Evolutionary conservation across 2,329 filamentous ascomycete species (phyloP).

Genomic region (Cucurbitaria berberidis): DNA sequence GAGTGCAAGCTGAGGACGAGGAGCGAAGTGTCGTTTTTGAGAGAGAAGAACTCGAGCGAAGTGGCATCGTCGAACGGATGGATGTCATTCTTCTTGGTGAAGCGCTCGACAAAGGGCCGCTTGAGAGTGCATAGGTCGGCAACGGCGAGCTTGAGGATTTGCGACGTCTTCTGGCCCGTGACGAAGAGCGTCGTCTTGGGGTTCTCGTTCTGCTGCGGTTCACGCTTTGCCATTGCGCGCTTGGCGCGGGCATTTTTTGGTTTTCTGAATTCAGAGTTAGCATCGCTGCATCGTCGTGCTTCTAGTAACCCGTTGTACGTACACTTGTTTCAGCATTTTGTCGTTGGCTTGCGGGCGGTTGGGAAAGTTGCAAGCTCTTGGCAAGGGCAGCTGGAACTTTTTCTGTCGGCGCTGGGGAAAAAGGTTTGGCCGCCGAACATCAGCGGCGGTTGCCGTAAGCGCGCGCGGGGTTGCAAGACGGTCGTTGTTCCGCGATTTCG

Average conservation of each 20-base stretch:
- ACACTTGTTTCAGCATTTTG: slow-evolving; percentile 44
- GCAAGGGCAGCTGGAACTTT: slow-evolving; percentile 10
- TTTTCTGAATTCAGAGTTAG: slow-evolving; percentile 55
- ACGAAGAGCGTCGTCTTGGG: slow-evolving; percentile 90
- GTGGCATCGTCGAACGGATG: slow-evolving; percentile 91
- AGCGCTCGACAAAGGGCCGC: slow-evolving; percentile 83
- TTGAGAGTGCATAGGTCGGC: slow-evolving; percentile 86
- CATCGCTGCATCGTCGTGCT: not conserved
- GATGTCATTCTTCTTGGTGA: slow-evolving; percentile 95
- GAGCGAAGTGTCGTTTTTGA: slow-evolving; percentile 92
- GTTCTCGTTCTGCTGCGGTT: slow-evolving; percentile 87
- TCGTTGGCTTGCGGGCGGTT: slow-evolving; percentile 12
- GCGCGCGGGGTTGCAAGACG: slow-evolving; percentile 5
- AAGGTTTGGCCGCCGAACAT: slow-evolving; percentile 19
- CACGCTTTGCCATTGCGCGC: slow-evolving; percentile 90
- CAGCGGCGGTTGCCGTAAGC: slow-evolving; percentile 3
- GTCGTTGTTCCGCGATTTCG: slow-evolving; percentile 5
- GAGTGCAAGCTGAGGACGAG: slow-evolving; percentile 83
- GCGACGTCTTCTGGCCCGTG: slow-evolving; percentile 82
- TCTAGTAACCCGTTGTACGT: slow-evolving; percentile 1
- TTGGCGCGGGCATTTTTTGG: slow-evolving; percentile 88
- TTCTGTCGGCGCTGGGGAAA: slow-evolving; percentile 13
- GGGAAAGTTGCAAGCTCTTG: slow-evolving; percentile 2
- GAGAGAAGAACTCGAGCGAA: slow-evolving; percentile 91
- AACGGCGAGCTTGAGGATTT: slow-evolving; percentile 81